Evolutionary conservation across 1,284 basidiomycete genomes (phyloP), one percentile per base, ranked within the genome.

Genomic region (Sphagnurus paluster): DNA sequence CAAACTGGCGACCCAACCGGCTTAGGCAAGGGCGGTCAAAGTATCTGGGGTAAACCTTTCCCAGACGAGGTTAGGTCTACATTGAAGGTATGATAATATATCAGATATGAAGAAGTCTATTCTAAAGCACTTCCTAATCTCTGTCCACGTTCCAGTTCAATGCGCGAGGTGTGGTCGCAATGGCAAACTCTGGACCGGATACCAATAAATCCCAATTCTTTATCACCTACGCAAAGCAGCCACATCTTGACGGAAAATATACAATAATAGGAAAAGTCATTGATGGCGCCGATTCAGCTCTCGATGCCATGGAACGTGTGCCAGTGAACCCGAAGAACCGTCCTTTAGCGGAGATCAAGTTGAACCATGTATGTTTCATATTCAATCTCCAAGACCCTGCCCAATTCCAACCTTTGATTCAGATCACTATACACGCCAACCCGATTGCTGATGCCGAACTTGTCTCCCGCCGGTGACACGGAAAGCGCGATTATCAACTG

Each of bases 171-270:
- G 79, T 97, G 53, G 84, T 97, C n/a, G 94, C 94, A 19, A 97
- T 98, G 93, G 95, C 94, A 42, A 98, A 98, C 66, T 87, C 89
- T 3, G 95, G 95, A 0, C 87, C 88, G 17, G 90, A 96, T 65
- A 86, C 89, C 16, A 98, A 97, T 73, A 97, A 96, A 68, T 92
- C 91, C 2, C 87, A 96, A 69, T 96, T 97, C 71, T 96, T 97
- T 70, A 84, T 98, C 62, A 87, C 93, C 1, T 98, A 96, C 62
- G 74, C 87, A 0, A 97, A 97, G 62, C 93, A 97, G 60, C 70
- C 89, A 1, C 93, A 96, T 61, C 79, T 98, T 17, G 93, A 98
- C 63, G 85, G 85, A 47, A 97, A 97, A 67, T 96, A 97, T 71
- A 93, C 92, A 4, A 96, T 98, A 52, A 86, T 98, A 56, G 94